Evolutionary conservation across 352 stramenopile species (phyloP).

Genomic region (Plasmopara viticola): DNA sequence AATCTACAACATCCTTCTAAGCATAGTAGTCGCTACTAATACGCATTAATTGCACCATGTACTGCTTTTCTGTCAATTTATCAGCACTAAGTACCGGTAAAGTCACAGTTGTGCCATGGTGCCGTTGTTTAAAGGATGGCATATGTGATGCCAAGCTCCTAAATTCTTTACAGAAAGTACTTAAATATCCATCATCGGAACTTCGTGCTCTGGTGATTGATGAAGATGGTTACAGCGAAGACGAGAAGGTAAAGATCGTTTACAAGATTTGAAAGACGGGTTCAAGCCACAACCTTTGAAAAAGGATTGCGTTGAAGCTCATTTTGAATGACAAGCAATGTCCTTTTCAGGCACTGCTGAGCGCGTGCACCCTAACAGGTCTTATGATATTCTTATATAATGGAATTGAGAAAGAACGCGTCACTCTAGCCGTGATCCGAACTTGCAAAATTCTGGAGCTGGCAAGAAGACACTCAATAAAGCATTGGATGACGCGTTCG

Average conservation of each 20-base stretch:
- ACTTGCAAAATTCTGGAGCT: not conserved
- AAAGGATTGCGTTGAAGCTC: conserved; percentile 51
- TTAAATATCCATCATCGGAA: conserved; percentile 33
- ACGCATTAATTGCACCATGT: too few relatives aligned
- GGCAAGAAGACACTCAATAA: not conserved
- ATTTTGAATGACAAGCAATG: too few relatives aligned
- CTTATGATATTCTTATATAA: conserved; percentile 71
- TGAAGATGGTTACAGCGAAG: conserved; percentile 23
- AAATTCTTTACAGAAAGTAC: conserved; percentile 16
- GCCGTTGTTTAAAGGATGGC: conserved; percentile 32
- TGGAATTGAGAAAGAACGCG: conserved; percentile 55
- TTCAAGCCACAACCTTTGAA: conserved; percentile 46
- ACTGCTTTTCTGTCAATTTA: too few relatives aligned
- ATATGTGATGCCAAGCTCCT: conserved; percentile 46
- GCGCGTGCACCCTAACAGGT: conserved; percentile 40
- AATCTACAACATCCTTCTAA: too few relatives aligned
- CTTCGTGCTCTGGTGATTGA: conserved; percentile 42
- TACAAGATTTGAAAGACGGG: conserved; percentile 22
- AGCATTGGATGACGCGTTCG: not conserved
- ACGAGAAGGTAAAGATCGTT: conserved; percentile 9
- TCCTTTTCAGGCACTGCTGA: conserved; percentile 38
- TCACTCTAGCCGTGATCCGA: conserved; percentile 41
- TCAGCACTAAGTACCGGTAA: too few relatives aligned
- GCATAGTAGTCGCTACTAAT: too few relatives aligned
- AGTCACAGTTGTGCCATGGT: too few relatives aligned